Evolutionary conservation across 192 early-diverging fungal species (phyloP), one percentile per base, ranked within the genome.

Genomic region (Entomortierella parvispora): DNA sequence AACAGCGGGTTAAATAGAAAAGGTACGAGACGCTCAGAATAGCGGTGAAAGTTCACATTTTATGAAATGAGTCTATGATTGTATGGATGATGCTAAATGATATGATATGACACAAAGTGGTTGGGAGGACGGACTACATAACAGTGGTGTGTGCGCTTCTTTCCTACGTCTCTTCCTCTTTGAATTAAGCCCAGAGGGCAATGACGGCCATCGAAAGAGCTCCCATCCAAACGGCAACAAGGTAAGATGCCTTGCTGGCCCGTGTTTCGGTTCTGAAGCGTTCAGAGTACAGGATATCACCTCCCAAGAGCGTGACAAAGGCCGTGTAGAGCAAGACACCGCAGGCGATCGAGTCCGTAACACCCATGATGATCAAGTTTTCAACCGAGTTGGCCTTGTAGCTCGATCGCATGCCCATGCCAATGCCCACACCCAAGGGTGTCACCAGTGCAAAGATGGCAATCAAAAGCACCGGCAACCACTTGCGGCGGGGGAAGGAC

Each of bases 271-370:
- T 29, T 15, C 56, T 45, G 69, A 82, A 87, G 2, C 33, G 62
- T 65, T 56, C 81, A 81, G 68, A 85, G 83, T 68, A 74, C 25
- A 74, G 20, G 56, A 93, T 87, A 77, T 93, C 90, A 20, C 88
- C 83, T 23, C 87, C 89, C 45, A 94, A 84, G 28, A 94, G 70
- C 4, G 90, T 90, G 22, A 90, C 88, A 58, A 89, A 87, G n/a
- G 89, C 90, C 23, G 88, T 88, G 85, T 95, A 94, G 3, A 94
- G 32, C 34, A 96, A 72, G 42, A 94, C 94, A 58, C 93, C 93
- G n/a, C 91, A 90, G 14, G 90, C 87, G n/a, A 93, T 70, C 34
- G 90, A 85, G 70, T 96, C 91, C 26, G 93, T 74, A 47, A 94
- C 84, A 42, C 91, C 94, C 49, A 83, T 86, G 32, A 85, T 63